Base-by-base conservation (phyloP, 352 stramenopile genomes). In the Globisporangium barbulae region DNA sequence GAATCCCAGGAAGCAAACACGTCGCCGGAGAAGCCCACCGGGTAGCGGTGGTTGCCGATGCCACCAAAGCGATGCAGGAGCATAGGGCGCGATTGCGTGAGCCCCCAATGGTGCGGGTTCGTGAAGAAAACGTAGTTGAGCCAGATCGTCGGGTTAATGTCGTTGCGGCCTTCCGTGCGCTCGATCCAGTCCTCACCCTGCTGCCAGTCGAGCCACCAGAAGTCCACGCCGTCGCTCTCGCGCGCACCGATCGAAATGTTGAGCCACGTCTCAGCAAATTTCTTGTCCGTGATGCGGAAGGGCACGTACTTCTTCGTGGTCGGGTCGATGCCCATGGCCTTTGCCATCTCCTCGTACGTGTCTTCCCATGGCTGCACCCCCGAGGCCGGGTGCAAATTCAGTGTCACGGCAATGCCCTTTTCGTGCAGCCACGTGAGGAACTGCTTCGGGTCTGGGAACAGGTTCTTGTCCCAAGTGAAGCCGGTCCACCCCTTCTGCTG, bases 161-260 rank as follows among this genome's bases (percentile, higher is more conserved):
- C 67, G 45, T 33, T 63, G 5, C 65, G 63, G 0, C 67, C 59
- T 25, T 78, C 61, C 30, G 64, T 31, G 9, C 61, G 55, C 13
- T 78, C 57, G 50, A 70, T 63, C 68, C 74, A 82, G 50, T 81
- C 71, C 48, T 73, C 74, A 33, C 77, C 77, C 33, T 88, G 78
- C 63, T 88, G 78, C 78, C 78, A 88, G 45, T 88, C 78, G 21
- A 84, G 81, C 78, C 78, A 88, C 75, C 73, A 86, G 42, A 83
- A 80, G 58, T 85, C 78, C 42, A 84, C 64, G 33, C 71, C 71
- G 17, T 78, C 68, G 19, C 53, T 33, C 58, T 75, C 68, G 5
- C 60, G 64, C 31, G 49, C 49, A 37, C 66, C 61, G 17, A 78
- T 65, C 1, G 68, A 69, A n/a, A 73, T 39, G 19, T 64, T 71